Percentiles rank a stretch among this genome's conserved stretches.
Conservation (phyloP, 257 asterid species). For the Rubia yunnanensis region DNA sequence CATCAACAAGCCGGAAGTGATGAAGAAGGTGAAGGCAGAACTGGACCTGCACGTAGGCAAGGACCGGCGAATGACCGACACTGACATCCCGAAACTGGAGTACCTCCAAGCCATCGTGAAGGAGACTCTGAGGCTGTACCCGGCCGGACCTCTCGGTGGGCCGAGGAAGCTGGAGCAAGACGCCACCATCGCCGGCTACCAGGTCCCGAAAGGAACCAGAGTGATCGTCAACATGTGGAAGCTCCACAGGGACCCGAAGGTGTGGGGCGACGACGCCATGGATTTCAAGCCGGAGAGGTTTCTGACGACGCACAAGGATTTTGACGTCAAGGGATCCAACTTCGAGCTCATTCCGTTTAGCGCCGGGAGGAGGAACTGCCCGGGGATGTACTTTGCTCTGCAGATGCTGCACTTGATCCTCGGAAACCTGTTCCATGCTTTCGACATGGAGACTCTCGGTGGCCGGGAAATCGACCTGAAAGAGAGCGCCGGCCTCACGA, state of each 20-base stretch:
- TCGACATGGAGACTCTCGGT: conserved; percentile 20
- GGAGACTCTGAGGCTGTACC: conserved; percentile 38
- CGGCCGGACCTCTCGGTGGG: conserved; percentile 20
- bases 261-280: conserved; percentile 43
- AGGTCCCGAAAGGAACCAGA: conserved; percentile 33
- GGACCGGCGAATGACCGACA: conserved; percentile 18
- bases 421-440: conserved; percentile 33
- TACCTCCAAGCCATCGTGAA: conserved; percentile 48
- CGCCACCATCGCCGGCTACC: conserved; percentile 33
- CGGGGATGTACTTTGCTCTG: conserved; percentile 17
- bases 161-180: conserved; percentile 23
- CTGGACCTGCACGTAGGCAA: conserved; percentile 36
- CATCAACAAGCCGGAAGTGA: conserved; percentile 21
- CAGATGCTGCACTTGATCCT: conserved; percentile 22
- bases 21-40: conserved; percentile 31
- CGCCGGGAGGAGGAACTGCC: conserved; percentile 23
- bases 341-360: conserved; percentile 52
- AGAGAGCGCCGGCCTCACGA: conserved; percentile 27
- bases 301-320: conserved; percentile 21
- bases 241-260: conserved; percentile 31
- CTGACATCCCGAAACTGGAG: conserved; percentile 28
- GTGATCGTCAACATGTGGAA: conserved; percentile 38
- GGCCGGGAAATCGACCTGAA: conserved; percentile 33
- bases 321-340: conserved; percentile 27
- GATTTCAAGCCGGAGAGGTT: conserved; percentile 47